These are phyloP conservation scores for Niveomyces coronatus DNA, from an alignment of 2,329 filamentous ascomycete genomes.

Conservation along the genomic window DNA sequence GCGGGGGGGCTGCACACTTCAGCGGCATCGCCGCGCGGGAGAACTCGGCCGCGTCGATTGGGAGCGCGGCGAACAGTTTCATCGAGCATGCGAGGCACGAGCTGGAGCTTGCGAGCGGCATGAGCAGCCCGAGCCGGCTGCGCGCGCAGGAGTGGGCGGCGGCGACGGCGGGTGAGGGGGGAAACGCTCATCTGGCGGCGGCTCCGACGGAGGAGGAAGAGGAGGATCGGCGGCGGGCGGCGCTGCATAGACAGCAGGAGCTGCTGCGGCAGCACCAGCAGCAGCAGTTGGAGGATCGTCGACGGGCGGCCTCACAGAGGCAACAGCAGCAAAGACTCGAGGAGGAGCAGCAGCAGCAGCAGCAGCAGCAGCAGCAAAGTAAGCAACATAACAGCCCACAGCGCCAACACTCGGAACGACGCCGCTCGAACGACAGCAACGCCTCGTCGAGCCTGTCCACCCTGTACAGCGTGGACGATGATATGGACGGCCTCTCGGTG, in stretches of 20 bases:
- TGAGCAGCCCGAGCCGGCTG: constrained; percentile 35
- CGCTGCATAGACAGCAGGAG: constrained; percentile 1
- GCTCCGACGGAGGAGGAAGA: no score
- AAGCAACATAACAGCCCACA: constrained; percentile 7
- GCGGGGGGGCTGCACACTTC: not conserved
- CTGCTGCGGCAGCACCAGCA: not conserved
- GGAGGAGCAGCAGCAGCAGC: constrained; percentile 12
- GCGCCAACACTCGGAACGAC: constrained; percentile 10
- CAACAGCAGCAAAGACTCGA: constrained; percentile 9
- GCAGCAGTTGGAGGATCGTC: not conserved
- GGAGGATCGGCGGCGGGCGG: no score
- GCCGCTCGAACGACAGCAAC: constrained; percentile 31
- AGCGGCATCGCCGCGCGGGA: constrained; percentile 13
- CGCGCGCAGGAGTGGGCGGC: constrained; percentile 20
- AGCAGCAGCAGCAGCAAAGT: constrained; percentile 3
- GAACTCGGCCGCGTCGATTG: constrained; percentile 25
- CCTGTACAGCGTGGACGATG: constrained; percentile 40
- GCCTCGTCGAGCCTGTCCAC: constrained; percentile 46
- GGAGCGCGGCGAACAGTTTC: constrained; percentile 31
- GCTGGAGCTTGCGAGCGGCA: constrained; percentile 23
- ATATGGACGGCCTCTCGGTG: constrained; percentile 16
- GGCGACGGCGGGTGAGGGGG: no score
- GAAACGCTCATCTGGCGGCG: no score
- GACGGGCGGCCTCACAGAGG: not conserved
- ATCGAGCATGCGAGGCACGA: constrained; percentile 26